These are phyloP conservation scores for Umbellularia californica DNA, from an alignment of 164 flowering plant genomes.

Conservation along the genomic window DNA sequence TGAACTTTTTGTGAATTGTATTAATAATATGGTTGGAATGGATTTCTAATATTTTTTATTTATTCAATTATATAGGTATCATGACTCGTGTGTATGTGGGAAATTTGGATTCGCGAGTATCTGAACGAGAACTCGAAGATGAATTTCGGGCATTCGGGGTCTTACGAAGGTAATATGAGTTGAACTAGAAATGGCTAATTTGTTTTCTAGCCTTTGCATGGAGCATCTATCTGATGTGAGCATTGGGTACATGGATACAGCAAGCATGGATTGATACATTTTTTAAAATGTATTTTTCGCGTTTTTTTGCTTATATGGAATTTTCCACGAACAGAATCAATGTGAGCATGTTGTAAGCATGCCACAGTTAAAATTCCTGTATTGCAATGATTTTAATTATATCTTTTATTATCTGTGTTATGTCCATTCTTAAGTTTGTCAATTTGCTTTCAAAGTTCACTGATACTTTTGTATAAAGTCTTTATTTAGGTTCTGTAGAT, in stretches of 20 bases:
- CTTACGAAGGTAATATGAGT: constrained; percentile 43
- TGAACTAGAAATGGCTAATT: background rate
- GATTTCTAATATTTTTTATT: background rate
- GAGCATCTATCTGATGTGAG: background rate
- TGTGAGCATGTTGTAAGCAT: background rate
- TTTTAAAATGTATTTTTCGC: too few species aligned
- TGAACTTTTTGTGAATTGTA: too few species aligned
- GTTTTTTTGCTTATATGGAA: background rate
- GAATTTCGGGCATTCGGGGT: constrained; percentile 67
- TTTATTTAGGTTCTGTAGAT: background rate
- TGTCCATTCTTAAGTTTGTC: background rate
- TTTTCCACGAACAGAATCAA: background rate
- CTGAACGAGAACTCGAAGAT: constrained; percentile 73
- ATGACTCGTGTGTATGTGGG: constrained; percentile 85
- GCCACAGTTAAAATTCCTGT: background rate
- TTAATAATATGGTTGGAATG: background rate
- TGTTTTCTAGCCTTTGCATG: background rate
- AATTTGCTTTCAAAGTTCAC: background rate
- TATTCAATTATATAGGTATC: background rate
- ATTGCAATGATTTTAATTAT: background rate
- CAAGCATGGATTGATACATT: background rate
- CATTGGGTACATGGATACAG: background rate
- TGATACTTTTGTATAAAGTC: background rate
- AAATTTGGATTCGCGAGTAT: constrained; percentile 57
- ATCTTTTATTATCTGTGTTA: background rate